Base-by-base conservation (phyloP, 768 basidiomycete species). In the Termitomyces sp. region DNA sequence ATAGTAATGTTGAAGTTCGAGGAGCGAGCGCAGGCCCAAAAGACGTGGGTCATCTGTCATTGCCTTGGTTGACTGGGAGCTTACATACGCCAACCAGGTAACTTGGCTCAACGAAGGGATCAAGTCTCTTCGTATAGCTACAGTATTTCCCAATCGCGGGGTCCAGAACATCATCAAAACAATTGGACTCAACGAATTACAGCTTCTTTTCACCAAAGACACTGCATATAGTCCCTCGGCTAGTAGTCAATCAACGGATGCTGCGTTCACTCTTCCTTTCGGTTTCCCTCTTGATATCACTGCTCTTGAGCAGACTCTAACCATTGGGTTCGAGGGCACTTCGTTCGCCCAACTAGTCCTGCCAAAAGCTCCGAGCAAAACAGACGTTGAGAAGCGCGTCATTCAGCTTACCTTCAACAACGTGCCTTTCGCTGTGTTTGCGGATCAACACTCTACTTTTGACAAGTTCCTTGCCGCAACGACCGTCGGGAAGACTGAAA, bases 81-180 rank as follows among this genome's bases (percentile, higher is more conserved):
- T 56, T 3, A 46, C 17, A 12, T 1, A 46, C 11, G 3, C 2
- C 6, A 31, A 43, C 10, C 56, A 86, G 84, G 85, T 85, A 12
- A 78, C 81, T 4, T 90, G 87, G 88, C 71, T 90, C 23, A 87
- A 88, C 62, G 78, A 83, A 49, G 88, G 80, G 26, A 87, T 90
- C 66, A 80, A 85, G 68, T 73, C 74, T 30, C 79, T 90, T 15
- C 70, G 75, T 51, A 75, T 90, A 2, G 73, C 73, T 5, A 81
- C 87, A 0, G 72, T 80, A 26, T 73, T 90, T 35, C 87, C 86
- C 3, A 85, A 85, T 62, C 78, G 73, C 49, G 87, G 88, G 15
- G 70, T 75, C 14, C 75, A 84, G 55, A 67, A 81, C 21, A 71
- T 90, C 62, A 89, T 90, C 66, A 79, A 83, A 63, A 80, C 82